phyloP scores from a whole-genome alignment of 2,329 filamentous ascomycete genomes.

The Albifimbria verrucaria region DNA sequence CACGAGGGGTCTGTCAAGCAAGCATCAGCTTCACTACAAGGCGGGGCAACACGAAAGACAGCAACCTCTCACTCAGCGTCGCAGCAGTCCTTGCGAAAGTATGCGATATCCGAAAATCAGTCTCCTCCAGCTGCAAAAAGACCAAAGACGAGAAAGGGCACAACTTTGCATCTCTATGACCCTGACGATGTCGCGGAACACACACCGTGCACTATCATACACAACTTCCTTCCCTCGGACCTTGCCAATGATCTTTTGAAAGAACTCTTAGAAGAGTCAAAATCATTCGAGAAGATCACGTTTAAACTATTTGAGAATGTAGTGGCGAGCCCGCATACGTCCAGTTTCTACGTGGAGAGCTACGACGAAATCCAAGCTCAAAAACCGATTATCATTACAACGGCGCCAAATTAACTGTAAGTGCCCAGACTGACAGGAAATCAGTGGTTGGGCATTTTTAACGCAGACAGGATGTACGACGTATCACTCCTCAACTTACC shows the following conservation, averaged over 20 bases:
- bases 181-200: constrained; percentile 76
- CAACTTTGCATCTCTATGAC: constrained; percentile 79
- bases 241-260: constrained; percentile 70
- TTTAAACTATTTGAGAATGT: constrained; percentile 89
- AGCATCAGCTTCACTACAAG: constrained; percentile 55
- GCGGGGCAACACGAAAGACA: constrained; percentile 27
- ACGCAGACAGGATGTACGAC: constrained; percentile 62
- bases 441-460: constrained; percentile 8
- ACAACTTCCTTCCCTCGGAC: constrained; percentile 76
- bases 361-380: constrained; percentile 66
- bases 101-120: constrained; percentile 28
- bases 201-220: constrained; percentile 88
- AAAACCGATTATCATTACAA: constrained; percentile 85
- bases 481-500: constrained; percentile 71
- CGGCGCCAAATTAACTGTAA: constrained; percentile 65
- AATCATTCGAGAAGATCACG: constrained; percentile 64
- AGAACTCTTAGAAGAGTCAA: constrained; percentile 73
- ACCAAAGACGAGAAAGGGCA: constrained; percentile 68
- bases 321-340: constrained; percentile 81
- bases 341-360: constrained; percentile 77
- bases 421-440: not conserved
- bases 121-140: constrained; percentile 39
- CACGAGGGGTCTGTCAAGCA: constrained; percentile 72
- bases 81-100: constrained; percentile 62
- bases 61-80: constrained; percentile 40